These are phyloP conservation scores for Phycomyces blakesleeanus DNA, from an alignment of 192 early-diverging fungal genomes.

Conservation along the genomic window DNA sequence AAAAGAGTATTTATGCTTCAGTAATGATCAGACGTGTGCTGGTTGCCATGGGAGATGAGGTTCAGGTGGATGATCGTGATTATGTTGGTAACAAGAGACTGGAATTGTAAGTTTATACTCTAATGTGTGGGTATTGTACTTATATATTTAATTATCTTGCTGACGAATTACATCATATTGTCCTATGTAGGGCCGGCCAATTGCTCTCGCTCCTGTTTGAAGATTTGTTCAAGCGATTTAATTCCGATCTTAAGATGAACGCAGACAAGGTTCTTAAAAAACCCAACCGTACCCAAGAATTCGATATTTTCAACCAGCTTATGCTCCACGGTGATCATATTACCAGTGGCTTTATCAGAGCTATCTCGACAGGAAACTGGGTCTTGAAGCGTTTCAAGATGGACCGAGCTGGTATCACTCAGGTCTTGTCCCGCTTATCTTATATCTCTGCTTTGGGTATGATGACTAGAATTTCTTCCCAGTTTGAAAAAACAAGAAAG, in stretches of 20 bases:
- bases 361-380: constrained; percentile 98
- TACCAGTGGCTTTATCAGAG: constrained; percentile 85
- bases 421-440: constrained; percentile 87
- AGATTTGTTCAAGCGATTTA: constrained; percentile 96
- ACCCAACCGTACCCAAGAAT: constrained; percentile 79
- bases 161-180: neutral
- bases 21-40: constrained; percentile 92
- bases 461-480: constrained; percentile 94
- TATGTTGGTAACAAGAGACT: constrained; percentile 98
- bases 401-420: constrained; percentile 96
- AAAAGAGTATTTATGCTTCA: constrained; percentile 90
- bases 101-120: constrained; percentile 67
- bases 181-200: constrained; percentile 74
- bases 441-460: constrained; percentile 96
- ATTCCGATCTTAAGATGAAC: constrained; percentile 79
- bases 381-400: constrained; percentile 98
- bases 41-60: constrained; percentile 76
- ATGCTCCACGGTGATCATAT: constrained; percentile 76
- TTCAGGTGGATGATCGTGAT: constrained; percentile 92
- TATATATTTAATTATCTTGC: neutral
- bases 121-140: no score
- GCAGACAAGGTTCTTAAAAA: constrained; percentile 90
- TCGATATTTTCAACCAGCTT: constrained; percentile 81
- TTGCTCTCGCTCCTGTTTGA: constrained; percentile 92
- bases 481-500: constrained; percentile 98